Evolutionary conservation across 2,329 filamentous ascomycete species (phyloP).

Genomic region (Venturia nashicola): DNA sequence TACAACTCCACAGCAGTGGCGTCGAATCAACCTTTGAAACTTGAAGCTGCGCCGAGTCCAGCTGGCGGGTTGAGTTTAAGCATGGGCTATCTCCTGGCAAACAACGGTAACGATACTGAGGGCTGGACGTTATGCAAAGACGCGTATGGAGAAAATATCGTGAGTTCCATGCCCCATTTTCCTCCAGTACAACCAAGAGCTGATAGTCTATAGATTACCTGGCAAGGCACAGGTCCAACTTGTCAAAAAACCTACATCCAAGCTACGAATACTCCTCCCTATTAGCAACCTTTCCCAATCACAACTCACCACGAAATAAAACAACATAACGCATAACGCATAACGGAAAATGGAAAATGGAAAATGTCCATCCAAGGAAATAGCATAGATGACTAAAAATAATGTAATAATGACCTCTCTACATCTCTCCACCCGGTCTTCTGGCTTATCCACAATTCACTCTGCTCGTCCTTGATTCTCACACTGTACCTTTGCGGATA

Average conservation of each 20-base stretch:
- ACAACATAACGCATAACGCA: not conserved
- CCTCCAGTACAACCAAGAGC: not conserved
- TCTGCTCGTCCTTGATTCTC: too few species aligned
- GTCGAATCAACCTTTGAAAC: constrained; percentile 19
- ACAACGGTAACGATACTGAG: constrained; percentile 19
- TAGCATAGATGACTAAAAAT: not conserved
- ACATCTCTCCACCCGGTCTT: not conserved
- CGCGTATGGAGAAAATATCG: constrained; percentile 19
- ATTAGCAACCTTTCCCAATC: constrained; percentile 14
- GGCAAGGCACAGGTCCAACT: constrained; percentile 23
- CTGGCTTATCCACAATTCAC: too few species aligned
- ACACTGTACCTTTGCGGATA: too few species aligned
- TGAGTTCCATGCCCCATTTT: constrained; percentile 15
- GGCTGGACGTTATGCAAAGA: constrained; percentile 29
- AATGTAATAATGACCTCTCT: not conserved
- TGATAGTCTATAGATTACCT: constrained; percentile 18
- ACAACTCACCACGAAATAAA: not conserved
- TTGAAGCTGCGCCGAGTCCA: constrained; percentile 20
- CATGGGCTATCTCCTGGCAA: constrained; percentile 25
- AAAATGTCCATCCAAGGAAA: not conserved
- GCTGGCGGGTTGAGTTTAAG: constrained; percentile 22
- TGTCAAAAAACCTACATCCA: constrained; percentile 27
- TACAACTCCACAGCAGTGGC: constrained; percentile 22
- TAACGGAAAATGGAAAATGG: not conserved
- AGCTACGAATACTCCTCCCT: constrained; percentile 25